A percentile compares a stretch with the other conserved stretches of the same genome.
These are phyloP conservation scores for Nakaseomyces nivariensis DNA, from an alignment of 1,139 yeast genomes.

Conservation along the genomic window DNA sequence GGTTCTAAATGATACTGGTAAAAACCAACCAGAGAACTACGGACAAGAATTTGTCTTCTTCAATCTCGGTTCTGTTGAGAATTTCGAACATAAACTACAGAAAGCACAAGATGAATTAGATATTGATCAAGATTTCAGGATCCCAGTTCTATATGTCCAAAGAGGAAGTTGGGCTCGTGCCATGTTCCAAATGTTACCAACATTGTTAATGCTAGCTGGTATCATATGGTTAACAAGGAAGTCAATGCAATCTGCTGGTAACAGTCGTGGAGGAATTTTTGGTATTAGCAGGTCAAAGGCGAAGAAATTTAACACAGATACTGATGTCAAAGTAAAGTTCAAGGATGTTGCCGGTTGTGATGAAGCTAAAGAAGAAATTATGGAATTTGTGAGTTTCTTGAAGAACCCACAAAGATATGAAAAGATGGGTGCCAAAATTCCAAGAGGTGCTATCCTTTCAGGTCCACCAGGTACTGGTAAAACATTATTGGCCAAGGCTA, in stretches of 20 bases:
- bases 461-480: constrained; percentile 99
- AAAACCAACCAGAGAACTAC: constrained; percentile 34
- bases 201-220: constrained; percentile 60
- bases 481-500: constrained; percentile 92
- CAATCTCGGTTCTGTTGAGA: constrained; percentile 65
- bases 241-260: constrained; percentile 42
- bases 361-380: constrained; percentile 95
- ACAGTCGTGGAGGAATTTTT: constrained; percentile 46
- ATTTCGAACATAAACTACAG: constrained; percentile 59
- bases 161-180: constrained; percentile 49
- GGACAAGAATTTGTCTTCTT: constrained; percentile 43
- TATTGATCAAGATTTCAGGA: constrained; percentile 48
- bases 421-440: constrained; percentile 89
- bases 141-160: constrained; percentile 57
- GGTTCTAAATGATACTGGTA: constrained; percentile 51
- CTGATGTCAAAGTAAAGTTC: constrained; percentile 79
- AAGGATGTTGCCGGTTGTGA: constrained; percentile 95
- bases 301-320: constrained; percentile 82
- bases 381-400: constrained; percentile 92
- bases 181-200: constrained; percentile 55
- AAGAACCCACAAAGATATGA: constrained; percentile 86
- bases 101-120: constrained; percentile 51
- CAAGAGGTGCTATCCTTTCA: constrained; percentile 92
- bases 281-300: constrained; percentile 83
- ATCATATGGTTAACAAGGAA: constrained; percentile 58